Base-by-base conservation (phyloP, 768 basidiomycete species). In the Naganishia kalamii region DNA sequence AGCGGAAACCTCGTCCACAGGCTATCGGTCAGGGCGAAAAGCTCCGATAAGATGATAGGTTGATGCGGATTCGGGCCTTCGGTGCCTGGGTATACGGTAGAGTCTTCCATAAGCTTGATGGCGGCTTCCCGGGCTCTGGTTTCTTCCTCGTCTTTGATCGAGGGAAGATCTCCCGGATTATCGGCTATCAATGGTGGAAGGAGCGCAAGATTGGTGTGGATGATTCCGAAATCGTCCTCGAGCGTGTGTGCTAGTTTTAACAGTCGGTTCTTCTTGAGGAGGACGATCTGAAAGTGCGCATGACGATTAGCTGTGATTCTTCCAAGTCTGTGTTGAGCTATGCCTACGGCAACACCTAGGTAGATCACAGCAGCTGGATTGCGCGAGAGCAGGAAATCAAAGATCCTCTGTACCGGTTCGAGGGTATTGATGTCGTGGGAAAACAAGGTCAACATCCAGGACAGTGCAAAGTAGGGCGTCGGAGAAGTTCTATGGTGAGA, bases 381-480 rank as follows among this genome's bases (percentile, higher is more conserved):
- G 37, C 92, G 83, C 68, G 85, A 85, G 13, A 97, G 79, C 11
- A 96, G 79, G 73, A 86, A 97, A 78, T 97, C 92, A 77, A 94
- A 97, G 50, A 92, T 85, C 68, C 92, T 88, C 74, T 94, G 92
- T 29, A 92, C 88, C 41, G 92, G 85, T 4, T 87, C 84, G n/a
- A 94, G 83, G 1, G 88, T 89, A 8, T 92, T 90, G 63, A 92
- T 83, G 70, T 96, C 92, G 75, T 97, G 92, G 12, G 92, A 86
- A 79, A 97, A 92, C 32, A 94, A 83, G 0, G 92, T 94, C 35
- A 97, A 81, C 33, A 96, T 84, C 78, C 92, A 89, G 4, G 91
- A 89, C 19, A 97, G 83, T 0, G 92, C 89, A 74, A 88, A 90
- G 73, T 91, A 94, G 0, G 92, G 92, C 1, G 93, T 81, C 0